Evolutionary conservation across 1,139 yeast genomes (phyloP), one percentile per base, ranked within the genome.

Genomic region (Debaryomyces singareniensis): DNA sequence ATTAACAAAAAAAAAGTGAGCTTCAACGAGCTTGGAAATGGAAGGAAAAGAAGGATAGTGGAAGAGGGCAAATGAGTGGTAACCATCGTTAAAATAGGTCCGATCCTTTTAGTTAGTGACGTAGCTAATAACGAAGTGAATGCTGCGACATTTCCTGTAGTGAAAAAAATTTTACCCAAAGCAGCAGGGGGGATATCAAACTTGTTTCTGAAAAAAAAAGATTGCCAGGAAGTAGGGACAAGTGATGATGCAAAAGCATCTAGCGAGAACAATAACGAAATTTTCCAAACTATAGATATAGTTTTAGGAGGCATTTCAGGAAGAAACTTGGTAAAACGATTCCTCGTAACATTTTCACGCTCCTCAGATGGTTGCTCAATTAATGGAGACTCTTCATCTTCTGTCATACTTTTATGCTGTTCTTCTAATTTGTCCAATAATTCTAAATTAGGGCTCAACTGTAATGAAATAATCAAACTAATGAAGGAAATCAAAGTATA

Each of bases 241-340:
- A 66, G 51, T 4, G 72, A 60, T 5, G 68, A 58, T 4, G 70
- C 70, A 35, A 67, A 53, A 1, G 71, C 55, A 40, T 68, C 74
- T 11, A 67, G 43, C 4, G 63, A 67, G 35, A 62, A 63, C 14
- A 68, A 44, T 5, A 57, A 33, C 1, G 67, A 55, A 13, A 67
- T 44, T 28, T 62, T 56, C 26, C 61, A 21, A 10, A 68, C 58
- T 18, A 54, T 47, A 11, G 37, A 27, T 24, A 40, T 38, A n/a
- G 38, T 37, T 7, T 44, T 37, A 10, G 46, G 42, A 16, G 42
- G 39, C 24, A 53, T 43, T 12, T 37, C 38, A 5, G 58, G 58
- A n/a, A n/a, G n/a, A 11, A 53, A 39, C 13, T 51, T 35, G 14
- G 32, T 43, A 26, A 40, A 42, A 30, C 24, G 41, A 33, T 27